Percentiles rank a stretch among this genome's conserved stretches.
Evolutionary conservation across 2,329 filamentous ascomycete species (phyloP).

Genomic region (Boeremia exigua): DNA sequence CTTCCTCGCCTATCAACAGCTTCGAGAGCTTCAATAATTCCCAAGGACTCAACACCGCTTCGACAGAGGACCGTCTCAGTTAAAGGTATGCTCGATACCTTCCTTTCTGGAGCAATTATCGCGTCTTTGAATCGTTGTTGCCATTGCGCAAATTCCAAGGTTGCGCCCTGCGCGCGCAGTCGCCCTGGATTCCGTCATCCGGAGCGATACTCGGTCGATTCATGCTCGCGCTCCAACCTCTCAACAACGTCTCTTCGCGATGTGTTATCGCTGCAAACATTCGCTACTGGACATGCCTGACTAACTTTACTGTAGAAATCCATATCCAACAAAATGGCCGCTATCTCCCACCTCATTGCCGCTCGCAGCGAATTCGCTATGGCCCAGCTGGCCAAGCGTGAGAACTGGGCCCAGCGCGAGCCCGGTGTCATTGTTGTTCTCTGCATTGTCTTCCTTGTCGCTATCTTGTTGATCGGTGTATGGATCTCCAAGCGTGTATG

Average conservation of each 20-base stretch:
- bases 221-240: slow-evolving; percentile 6
- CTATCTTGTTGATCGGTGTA: slow-evolving; percentile 57
- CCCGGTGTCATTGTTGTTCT: slow-evolving; percentile 69
- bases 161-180: slow-evolving; percentile 13
- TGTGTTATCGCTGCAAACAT: background rate
- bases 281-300: slow-evolving; percentile 15
- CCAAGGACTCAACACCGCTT: slow-evolving; percentile 23
- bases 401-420: slow-evolving; percentile 63
- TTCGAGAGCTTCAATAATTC: slow-evolving; percentile 29
- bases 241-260: slow-evolving; percentile 3
- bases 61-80: slow-evolving; percentile 27
- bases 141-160: slow-evolving; percentile 15
- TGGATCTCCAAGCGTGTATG: slow-evolving; percentile 56
- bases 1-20: slow-evolving; percentile 33
- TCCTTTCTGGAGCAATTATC: slow-evolving; percentile 26
- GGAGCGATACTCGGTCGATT: slow-evolving; percentile 14
- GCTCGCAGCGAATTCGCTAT: slow-evolving; percentile 46
- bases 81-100: slow-evolving; percentile 41
- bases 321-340: slow-evolving; percentile 44
- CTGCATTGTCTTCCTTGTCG: slow-evolving; percentile 65
- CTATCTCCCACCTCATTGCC: slow-evolving; percentile 45
- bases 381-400: slow-evolving; percentile 58
- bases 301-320: slow-evolving; percentile 28
- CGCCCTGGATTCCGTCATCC: slow-evolving; percentile 11
- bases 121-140: slow-evolving; percentile 12